These are phyloP conservation scores for Balakata baccata DNA, from an alignment of 345 rosid species.

Conservation along the genomic window DNA sequence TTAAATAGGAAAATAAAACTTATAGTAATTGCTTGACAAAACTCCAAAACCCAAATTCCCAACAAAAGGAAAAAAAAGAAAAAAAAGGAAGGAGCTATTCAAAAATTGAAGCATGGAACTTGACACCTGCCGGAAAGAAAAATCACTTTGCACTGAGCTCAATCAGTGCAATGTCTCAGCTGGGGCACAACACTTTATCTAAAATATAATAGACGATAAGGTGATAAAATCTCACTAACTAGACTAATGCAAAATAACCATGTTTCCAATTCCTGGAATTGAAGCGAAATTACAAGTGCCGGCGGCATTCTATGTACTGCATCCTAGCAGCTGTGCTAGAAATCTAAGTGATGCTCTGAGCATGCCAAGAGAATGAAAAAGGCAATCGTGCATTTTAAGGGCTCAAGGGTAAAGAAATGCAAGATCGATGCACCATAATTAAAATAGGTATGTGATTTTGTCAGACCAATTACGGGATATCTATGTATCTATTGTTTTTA, in stretches of 20 bases:
- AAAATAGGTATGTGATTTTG: neutral
- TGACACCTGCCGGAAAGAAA: neutral
- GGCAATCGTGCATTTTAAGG: neutral
- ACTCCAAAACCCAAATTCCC: neutral
- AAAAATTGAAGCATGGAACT: neutral
- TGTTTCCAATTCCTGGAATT: neutral
- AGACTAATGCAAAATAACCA: neutral
- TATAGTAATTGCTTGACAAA: neutral
- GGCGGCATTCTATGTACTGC: neutral
- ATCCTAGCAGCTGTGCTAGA: too few relatives aligned
- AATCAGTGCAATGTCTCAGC: neutral
- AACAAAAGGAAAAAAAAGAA: too few relatives aligned
- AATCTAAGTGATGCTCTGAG: neutral
- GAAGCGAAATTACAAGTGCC: neutral
- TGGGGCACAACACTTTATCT: too few relatives aligned
- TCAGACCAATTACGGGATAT: neutral
- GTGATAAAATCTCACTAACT: neutral
- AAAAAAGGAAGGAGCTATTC: too few relatives aligned
- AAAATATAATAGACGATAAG: neutral
- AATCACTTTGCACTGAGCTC: neutral
- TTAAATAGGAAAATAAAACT: neutral
- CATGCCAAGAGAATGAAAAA: slow-evolving; percentile 7
- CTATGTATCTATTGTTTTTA: neutral
- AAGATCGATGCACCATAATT: neutral
- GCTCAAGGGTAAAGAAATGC: neutral